Base-by-base conservation (phyloP, 495 filamentous ascomycete genomes). In the Tetracladium setigerum region DNA sequence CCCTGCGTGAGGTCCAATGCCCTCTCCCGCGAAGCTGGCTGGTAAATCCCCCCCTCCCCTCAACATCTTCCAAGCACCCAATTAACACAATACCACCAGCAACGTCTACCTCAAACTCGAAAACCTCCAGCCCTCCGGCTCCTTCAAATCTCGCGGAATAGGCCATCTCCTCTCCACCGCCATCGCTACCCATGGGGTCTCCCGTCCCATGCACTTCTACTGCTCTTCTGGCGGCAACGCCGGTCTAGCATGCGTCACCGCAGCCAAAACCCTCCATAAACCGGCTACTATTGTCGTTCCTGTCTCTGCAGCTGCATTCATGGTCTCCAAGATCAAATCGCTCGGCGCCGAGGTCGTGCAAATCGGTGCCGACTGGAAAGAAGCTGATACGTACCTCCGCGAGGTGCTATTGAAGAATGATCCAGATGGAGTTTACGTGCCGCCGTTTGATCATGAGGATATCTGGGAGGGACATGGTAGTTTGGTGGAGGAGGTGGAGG, bases 121-220 rank as follows among this genome's bases (percentile, higher is more conserved):
- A 50, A 87, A 87, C 65, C 79, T 91, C 57, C 91, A 98, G 57
- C 91, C 92, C 4, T 84, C 86, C 4, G 89, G 88, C 38, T 94
- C 89, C 9, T 98, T 96, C 81, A 98, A 96, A 66, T 95, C 89
- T 27, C 82, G 88, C 59, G 91, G 86, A 14, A 80, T 96, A 52
- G 91, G 89, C 52, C 78, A 86, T 64, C 76, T 89, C 59, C 81
- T 91, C 66, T 76, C 82, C 37, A 71, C 67, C 12, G 66, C 77
- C 49, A 70, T 82, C 49, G 58, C 62, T 9, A 19, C 36, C 8
- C 40, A 46, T 19, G 32, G 32, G 18, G 41, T 54, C 30, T 24
- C 22, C n/a, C 54, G 46, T 19, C 36, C 53, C 8, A 66, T 81
- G 5, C 88, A 91, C 64, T 95, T 96, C 79, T 95, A 86, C 71